These are phyloP conservation scores for Neonectria hederae DNA, from an alignment of 2,329 filamentous ascomycete genomes.

Conservation along the genomic window DNA sequence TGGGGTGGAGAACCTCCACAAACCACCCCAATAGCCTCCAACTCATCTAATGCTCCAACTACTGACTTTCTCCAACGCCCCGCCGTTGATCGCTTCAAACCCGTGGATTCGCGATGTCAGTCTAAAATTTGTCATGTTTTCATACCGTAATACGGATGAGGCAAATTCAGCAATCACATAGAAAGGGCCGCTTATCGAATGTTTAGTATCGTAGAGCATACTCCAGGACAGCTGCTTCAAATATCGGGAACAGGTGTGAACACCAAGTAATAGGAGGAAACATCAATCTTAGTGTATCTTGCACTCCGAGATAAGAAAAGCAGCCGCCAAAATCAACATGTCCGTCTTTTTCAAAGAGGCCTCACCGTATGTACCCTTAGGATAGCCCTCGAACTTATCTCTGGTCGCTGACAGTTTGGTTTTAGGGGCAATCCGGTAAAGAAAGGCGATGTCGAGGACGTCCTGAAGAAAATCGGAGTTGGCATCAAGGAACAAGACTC, in stretches of 20 bases:
- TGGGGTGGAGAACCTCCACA: not conserved
- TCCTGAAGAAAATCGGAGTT: conserved; percentile 50
- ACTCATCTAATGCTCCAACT: not conserved
- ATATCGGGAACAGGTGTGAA: not conserved
- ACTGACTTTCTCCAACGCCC: not conserved
- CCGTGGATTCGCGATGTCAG: not conserved
- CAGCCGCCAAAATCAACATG: conserved; percentile 37
- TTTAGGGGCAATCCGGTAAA: conserved; percentile 52
- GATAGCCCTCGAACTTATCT: not conserved
- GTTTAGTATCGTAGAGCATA: not conserved
- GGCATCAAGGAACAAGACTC: conserved; percentile 49
- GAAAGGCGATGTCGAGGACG: conserved; percentile 49
- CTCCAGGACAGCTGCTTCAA: not conserved
- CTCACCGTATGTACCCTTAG: conserved; percentile 40
- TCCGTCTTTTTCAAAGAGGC: conserved; percentile 53
- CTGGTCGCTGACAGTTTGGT: not conserved
- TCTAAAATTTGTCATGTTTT: not conserved
- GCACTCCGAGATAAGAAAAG: not conserved
- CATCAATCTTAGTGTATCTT: not conserved
- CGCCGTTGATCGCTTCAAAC: not conserved
- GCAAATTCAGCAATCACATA: not conserved
- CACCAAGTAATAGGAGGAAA: not conserved
- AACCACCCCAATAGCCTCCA: conserved; percentile 1
- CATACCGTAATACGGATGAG: not conserved
- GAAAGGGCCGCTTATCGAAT: not conserved